A percentile compares a stretch with the other conserved stretches of the same genome.
Conservation (phyloP, 2,329 filamentous ascomycete species). For the Keithomyces neogunnii region DNA sequence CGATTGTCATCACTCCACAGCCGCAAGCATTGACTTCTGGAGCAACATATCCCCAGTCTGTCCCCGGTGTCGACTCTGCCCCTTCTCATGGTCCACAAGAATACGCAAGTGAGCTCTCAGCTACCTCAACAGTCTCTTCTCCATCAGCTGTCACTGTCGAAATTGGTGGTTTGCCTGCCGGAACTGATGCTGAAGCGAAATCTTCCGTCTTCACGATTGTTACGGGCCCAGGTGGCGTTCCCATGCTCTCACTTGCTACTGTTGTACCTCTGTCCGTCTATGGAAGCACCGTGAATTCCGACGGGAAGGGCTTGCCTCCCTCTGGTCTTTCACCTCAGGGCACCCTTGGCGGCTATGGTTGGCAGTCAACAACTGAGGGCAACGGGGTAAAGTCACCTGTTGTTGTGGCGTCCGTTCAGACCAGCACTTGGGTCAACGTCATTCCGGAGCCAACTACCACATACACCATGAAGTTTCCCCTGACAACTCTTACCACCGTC, state of each 20-base stretch:
- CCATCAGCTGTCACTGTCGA: conserved; percentile 14
- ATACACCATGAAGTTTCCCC: conserved; percentile 29
- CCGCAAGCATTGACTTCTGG: conserved; percentile 10
- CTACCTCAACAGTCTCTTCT: conserved; percentile 4
- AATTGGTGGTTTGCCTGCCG: conserved; percentile 10
- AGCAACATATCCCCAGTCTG: conserved; percentile 9
- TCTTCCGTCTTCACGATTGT: conserved; percentile 17
- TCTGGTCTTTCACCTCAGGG: conserved; percentile 6
- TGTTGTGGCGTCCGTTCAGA: conserved; percentile 17
- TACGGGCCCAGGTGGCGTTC: conserved; percentile 13
- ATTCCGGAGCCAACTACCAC: conserved; percentile 30
- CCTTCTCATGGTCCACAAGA: conserved; percentile 16
- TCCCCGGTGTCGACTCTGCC: conserved; percentile 7
- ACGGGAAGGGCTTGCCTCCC: conserved; percentile 9
- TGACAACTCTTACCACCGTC: conserved; percentile 29
- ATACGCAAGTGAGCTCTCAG: conserved; percentile 13
- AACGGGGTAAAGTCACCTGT: no score
- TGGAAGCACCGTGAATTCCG: conserved; percentile 9
- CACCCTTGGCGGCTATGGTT: conserved; percentile 15
- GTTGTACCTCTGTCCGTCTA: conserved; percentile 12
- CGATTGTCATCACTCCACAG: conserved; percentile 19
- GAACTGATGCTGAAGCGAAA: conserved; percentile 15
- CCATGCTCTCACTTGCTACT: conserved; percentile 13
- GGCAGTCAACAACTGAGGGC: conserved; percentile 9
- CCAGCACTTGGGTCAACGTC: conserved; percentile 30